A percentile compares a stretch with the other conserved stretches of the same genome.
phyloP scores from a whole-genome alignment of 2,329 filamentous ascomycete genomes.

The Colletotrichum sidae region DNA sequence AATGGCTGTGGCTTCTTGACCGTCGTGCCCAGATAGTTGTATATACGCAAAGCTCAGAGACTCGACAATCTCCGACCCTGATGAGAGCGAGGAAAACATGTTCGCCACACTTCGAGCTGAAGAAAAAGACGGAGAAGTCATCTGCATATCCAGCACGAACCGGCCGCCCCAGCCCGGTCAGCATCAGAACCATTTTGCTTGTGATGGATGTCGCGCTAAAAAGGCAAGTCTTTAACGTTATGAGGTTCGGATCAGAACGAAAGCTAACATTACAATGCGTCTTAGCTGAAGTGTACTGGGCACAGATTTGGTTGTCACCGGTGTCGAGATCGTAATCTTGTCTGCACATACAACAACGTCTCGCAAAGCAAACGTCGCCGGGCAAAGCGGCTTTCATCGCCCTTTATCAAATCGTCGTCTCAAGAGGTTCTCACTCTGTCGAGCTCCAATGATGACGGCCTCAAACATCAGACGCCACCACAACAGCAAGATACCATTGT shows the following conservation, averaged over 20 bases:
- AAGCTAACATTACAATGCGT: background rate
- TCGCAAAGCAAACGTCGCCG: conserved; percentile 6
- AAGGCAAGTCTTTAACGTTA: background rate
- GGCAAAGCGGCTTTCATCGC: background rate
- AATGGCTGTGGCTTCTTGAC: no score
- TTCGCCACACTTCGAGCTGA: conserved; percentile 25
- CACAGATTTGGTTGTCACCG: conserved; percentile 18
- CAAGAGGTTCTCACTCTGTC: background rate
- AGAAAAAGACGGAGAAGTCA: conserved; percentile 14
- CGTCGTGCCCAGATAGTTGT: no score
- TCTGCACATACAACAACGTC: conserved; percentile 8
- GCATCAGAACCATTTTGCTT: conserved; percentile 16
- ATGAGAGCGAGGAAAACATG: background rate
- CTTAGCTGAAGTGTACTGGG: conserved; percentile 14
- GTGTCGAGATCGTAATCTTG: conserved; percentile 12
- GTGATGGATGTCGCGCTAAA: conserved; percentile 12
- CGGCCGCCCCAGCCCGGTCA: conserved; percentile 12
- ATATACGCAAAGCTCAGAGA: background rate
- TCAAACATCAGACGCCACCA: background rate
- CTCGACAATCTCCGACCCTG: background rate
- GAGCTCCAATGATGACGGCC: background rate
- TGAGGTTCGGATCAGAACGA: no score
- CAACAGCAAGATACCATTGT: background rate
- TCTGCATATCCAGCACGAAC: conserved; percentile 19
- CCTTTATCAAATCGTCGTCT: background rate